phyloP scores from a whole-genome alignment of 2,329 filamentous ascomycete species.

The Lithohypha guttulata region DNA sequence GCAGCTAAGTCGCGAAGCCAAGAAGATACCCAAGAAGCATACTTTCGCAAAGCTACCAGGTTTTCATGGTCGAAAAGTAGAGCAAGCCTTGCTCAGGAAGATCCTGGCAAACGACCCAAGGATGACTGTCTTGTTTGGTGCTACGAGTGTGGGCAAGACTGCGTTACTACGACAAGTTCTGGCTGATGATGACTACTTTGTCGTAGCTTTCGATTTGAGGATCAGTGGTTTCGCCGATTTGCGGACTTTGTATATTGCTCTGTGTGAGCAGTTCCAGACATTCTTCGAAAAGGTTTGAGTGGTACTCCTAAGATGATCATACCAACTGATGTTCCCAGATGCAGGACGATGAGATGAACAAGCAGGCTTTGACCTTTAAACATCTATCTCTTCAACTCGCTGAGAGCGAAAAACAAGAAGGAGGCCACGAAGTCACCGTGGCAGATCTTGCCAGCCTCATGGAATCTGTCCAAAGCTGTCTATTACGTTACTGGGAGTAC shows the following conservation, averaged over 20 bases:
- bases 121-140: conserved; percentile 8
- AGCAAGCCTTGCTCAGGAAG: conserved; percentile 4
- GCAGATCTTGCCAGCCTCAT: conserved; percentile 7
- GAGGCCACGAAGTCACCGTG: conserved; percentile 2
- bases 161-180: conserved; percentile 7
- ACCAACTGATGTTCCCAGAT: conserved; percentile 1
- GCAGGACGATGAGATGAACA: conserved; percentile 10
- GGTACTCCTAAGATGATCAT: background rate
- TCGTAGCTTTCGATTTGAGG: conserved; percentile 8
- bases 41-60: conserved; percentile 8
- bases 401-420: conserved; percentile 4
- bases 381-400: conserved; percentile 1
- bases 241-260: conserved; percentile 6
- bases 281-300: conserved; percentile 7
- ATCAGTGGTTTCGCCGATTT: conserved; percentile 8
- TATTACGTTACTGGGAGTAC: conserved; percentile 9
- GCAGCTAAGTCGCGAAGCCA: conserved; percentile 5
- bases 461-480: conserved; percentile 8
- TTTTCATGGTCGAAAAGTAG: conserved; percentile 8
- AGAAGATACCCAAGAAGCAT: conserved; percentile 9
- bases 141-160: conserved; percentile 8
- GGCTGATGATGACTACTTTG: conserved; percentile 7
- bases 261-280: conserved; percentile 7
- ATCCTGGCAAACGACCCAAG: conserved; percentile 5
- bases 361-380: conserved; percentile 8